Evolutionary conservation across 192 early-diverging fungal species (phyloP).

Genomic region (Tieghemiomyces parasiticus): DNA sequence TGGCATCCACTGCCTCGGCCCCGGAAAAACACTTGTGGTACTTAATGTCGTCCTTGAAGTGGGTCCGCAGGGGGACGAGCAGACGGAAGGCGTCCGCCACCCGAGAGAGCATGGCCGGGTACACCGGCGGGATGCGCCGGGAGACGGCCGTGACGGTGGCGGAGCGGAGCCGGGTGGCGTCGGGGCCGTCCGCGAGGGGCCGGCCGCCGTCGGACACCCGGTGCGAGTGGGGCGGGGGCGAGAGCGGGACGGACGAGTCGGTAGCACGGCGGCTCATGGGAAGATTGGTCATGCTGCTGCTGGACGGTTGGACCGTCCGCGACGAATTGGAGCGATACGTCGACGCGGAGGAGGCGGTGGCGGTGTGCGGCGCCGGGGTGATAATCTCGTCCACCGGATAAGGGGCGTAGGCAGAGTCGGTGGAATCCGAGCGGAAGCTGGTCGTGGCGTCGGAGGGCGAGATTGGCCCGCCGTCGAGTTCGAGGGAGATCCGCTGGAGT

Average conservation of each 20-base stretch:
- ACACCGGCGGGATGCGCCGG: slow-evolving; percentile 36
- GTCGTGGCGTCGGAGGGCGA: not conserved
- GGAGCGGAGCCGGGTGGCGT: not conserved
- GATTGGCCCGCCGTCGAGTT: not conserved
- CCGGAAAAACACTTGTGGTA: slow-evolving; percentile 79
- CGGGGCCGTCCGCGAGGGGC: not conserved
- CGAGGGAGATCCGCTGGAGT: not conserved
- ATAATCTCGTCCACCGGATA: too few species aligned
- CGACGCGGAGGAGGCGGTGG: too few species aligned
- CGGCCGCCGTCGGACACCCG: not conserved
- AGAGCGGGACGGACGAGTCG: not conserved
- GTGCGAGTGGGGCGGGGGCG: not conserved
- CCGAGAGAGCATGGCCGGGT: slow-evolving; percentile 54
- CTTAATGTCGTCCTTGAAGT: slow-evolving; percentile 62
- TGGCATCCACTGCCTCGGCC: slow-evolving; percentile 74
- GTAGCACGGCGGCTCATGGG: not conserved
- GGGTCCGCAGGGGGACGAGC: slow-evolving; percentile 38
- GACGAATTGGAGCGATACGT: too few species aligned
- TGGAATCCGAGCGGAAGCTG: not conserved
- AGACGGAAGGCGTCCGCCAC: slow-evolving; percentile 50
- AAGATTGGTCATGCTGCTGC: not conserved
- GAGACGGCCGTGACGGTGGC: not conserved
- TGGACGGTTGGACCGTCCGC: too few species aligned
- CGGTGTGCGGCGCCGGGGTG: too few species aligned
- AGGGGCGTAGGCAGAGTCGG: not conserved